Percentiles rank a stretch among this genome's conserved stretches.
Conservation (phyloP, 768 basidiomycete species). For the Tylopilus intermedius region DNA sequence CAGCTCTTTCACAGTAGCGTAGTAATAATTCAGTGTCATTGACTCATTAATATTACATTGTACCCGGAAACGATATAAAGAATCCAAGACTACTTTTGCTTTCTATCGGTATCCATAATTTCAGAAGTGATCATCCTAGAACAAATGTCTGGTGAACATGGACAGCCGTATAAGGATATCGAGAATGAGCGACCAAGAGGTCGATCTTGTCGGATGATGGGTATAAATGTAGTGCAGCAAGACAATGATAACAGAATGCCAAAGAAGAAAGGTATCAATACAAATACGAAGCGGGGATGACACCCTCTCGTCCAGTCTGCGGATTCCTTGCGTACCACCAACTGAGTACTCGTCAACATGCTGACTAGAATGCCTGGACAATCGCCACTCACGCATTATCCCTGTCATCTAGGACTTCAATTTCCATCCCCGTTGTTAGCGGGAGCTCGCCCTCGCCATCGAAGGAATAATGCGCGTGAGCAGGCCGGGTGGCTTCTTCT, state of each 20-base stretch:
- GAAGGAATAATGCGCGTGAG: constrained; percentile 79
- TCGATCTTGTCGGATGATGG: constrained; percentile 36
- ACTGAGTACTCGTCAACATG: constrained; percentile 36
- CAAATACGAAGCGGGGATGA: constrained; percentile 88
- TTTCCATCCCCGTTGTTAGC: constrained; percentile 60
- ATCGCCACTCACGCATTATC: constrained; percentile 62
- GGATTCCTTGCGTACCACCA: constrained; percentile 94
- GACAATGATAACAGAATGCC: constrained; percentile 27
- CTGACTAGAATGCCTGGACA: background rate
- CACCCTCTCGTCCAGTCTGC: constrained; percentile 76
- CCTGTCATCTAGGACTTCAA: constrained; percentile 75
- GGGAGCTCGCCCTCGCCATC: constrained; percentile 77
- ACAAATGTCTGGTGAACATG: constrained; percentile 9
- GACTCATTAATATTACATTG: background rate
- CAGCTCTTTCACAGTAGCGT: too few species aligned
- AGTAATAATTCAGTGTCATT: background rate
- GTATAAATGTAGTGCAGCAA: constrained; percentile 30
- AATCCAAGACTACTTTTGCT: constrained; percentile 13
- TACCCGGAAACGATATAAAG: background rate
- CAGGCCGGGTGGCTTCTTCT: constrained; percentile 62
- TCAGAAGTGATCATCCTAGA: constrained; percentile 7
- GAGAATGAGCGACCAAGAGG: constrained; percentile 33
- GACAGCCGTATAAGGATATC: constrained; percentile 25
- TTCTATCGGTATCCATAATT: constrained; percentile 9
- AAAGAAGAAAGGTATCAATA: constrained; percentile 48